These are phyloP conservation scores for Musa beccarii DNA, from an alignment of 176 grass and related monocot genomes.

Conservation along the genomic window DNA sequence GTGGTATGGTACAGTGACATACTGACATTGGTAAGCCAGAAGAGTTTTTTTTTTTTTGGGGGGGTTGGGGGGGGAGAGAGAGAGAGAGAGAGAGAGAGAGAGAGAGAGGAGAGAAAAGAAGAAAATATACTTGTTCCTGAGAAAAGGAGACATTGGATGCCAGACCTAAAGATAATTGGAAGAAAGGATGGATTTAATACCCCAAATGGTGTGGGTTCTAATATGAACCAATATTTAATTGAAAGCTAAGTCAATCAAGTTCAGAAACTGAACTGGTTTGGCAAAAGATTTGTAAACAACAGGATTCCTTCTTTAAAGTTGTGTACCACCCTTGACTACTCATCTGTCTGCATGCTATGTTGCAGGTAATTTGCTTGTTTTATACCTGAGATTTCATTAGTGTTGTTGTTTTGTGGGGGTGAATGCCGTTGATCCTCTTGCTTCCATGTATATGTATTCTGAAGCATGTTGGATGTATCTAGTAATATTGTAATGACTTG, in stretches of 20 bases:
- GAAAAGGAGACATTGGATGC: too few relatives aligned
- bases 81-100: too few relatives aligned
- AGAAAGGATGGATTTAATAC: neutral
- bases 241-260: neutral
- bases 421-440: neutral
- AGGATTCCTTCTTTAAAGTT: neutral
- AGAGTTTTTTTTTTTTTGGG: too few relatives aligned
- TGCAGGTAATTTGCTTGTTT: neutral
- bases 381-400: neutral
- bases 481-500: neutral
- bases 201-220: neutral
- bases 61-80: too few relatives aligned
- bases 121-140: too few relatives aligned
- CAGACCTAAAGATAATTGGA: too few relatives aligned
- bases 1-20: too few relatives aligned
- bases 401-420: neutral
- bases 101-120: too few relatives aligned
- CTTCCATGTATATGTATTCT: neutral
- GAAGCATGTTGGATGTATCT: neutral
- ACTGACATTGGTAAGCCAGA: too few relatives aligned
- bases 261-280: too few relatives aligned
- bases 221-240: neutral
- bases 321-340: neutral
- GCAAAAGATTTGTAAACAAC: neutral
- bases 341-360: neutral